A percentile compares a stretch with the other conserved stretches of the same genome.
Evolutionary conservation across 1,284 basidiomycete genomes (phyloP).

Genomic region (Taiwanofungus camphoratus): DNA sequence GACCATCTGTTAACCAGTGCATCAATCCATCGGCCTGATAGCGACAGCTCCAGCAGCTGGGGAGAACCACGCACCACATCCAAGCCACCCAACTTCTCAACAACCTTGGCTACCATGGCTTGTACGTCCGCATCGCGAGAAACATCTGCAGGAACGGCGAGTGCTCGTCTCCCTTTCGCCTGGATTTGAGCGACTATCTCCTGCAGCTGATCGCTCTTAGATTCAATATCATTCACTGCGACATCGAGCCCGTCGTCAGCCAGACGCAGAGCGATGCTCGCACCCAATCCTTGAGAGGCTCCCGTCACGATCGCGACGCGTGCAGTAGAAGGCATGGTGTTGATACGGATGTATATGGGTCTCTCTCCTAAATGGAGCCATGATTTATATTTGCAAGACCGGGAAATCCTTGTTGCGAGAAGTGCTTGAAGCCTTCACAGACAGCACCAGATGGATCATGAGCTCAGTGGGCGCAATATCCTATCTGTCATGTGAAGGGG

Average conservation of each 20-base stretch:
- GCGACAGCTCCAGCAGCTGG: too few species aligned
- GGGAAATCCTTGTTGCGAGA: too few species aligned
- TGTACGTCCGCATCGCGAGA: constrained; percentile 10
- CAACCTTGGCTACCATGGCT: constrained; percentile 6
- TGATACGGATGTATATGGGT: too few species aligned
- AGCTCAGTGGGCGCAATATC: too few species aligned
- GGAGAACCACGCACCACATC: constrained; percentile 11
- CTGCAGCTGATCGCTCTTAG: constrained; percentile 9
- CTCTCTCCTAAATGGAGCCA: too few species aligned
- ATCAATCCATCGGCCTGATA: too few species aligned
- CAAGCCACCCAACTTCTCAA: constrained; percentile 9
- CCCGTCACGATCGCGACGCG: constrained; percentile 11
- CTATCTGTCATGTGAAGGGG: too few species aligned
- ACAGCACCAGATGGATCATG: too few species aligned
- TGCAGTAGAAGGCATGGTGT: too few species aligned
- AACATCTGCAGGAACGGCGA: constrained; percentile 10
- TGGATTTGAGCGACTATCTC: constrained; percentile 12
- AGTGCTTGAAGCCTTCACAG: too few species aligned
- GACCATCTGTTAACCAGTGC: constrained; percentile 24
- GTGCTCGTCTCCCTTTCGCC: constrained; percentile 9
- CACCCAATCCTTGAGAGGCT: constrained; percentile 8
- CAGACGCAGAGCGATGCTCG: constrained; percentile 16
- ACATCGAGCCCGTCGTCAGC: constrained; percentile 21
- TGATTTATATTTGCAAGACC: too few species aligned
- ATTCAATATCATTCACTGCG: constrained; percentile 18